Evolutionary conservation across 768 basidiomycete genomes (phyloP).

Genomic region (Lactifluus piperatus): DNA sequence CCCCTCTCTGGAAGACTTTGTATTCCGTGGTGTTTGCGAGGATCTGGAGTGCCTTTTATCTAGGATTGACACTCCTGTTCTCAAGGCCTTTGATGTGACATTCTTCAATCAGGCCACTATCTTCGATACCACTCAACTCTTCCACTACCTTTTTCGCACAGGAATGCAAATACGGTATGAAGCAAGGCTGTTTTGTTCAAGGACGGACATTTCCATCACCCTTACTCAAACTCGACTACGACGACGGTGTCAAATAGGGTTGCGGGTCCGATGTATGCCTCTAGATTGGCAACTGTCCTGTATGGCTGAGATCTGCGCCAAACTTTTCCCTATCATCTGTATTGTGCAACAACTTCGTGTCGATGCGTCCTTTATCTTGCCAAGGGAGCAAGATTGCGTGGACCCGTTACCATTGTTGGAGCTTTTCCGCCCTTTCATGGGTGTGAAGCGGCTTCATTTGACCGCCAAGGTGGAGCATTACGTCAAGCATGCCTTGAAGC

Average conservation of each 20-base stretch:
- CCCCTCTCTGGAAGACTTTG: background rate
- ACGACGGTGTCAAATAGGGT: background rate
- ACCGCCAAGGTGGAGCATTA: no score
- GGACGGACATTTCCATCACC: background rate
- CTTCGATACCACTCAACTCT: background rate
- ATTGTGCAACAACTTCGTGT: background rate
- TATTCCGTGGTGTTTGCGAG: background rate
- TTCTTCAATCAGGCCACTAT: background rate
- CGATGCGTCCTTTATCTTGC: background rate
- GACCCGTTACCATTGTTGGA: background rate
- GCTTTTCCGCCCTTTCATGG: background rate
- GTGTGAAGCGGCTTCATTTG: background rate
- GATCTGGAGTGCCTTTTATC: no score
- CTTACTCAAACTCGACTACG: background rate
- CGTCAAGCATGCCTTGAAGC: no score
- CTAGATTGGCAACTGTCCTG: background rate
- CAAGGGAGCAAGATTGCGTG: background rate
- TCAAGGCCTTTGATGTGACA: background rate
- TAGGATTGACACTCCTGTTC: background rate
- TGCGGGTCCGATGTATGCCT: background rate
- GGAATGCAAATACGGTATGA: background rate
- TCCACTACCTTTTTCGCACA: background rate
- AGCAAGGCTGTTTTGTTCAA: background rate
- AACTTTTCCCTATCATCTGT: background rate
- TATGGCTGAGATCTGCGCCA: background rate